Base-by-base conservation (phyloP, 805 yeast genomes). In the Candida saitoana region DNA sequence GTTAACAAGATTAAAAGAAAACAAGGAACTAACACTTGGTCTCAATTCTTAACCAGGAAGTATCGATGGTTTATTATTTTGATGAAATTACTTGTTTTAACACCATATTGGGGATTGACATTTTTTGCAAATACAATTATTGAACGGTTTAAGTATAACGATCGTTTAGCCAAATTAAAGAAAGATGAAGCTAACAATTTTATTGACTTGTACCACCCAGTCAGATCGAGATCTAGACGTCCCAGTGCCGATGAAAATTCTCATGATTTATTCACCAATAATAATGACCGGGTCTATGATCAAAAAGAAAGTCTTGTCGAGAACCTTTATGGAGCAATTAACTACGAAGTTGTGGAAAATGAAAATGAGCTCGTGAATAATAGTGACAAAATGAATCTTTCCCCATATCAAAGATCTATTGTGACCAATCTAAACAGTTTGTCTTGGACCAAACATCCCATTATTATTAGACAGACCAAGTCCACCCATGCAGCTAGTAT, bases 401-500 rank as follows among this genome's bases (percentile, higher is more conserved):
- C 67, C 4, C 45, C 52, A 7, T 47, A 55, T 24, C 90, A 86
- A 55, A 51, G 62, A 40, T 63, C 57, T 11, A 84, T 85, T 33
- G 71, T 84, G 24, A 62, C 62, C 20, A 56, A 56, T 44, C 70
- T 87, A 56, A 87, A 87, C 58, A 49, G 60, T 3, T 57, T 86
- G 3, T 53, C 64, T 2, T 88, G 95, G 95, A 59, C 65, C 34
- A 87, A 86, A 56, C 82, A 62, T 50, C 90, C 93, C 0, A 72
- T 87, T 19, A 73, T 82, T 45, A 83, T 87, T 44, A 72, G 82
- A 30, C 65, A 74, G 22, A 81, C 91, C 4, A 71, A 71, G 38
- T 76, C 80, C 34, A 76, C 95, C 1, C 96, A 87, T 55, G 87
- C 95, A 1, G 95, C 93, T 1, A 82, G 87, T 2, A 84, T 87